These are phyloP conservation scores for Willaertia magna DNA, from an alignment of 208 protist genomes.

Conservation along the genomic window DNA sequence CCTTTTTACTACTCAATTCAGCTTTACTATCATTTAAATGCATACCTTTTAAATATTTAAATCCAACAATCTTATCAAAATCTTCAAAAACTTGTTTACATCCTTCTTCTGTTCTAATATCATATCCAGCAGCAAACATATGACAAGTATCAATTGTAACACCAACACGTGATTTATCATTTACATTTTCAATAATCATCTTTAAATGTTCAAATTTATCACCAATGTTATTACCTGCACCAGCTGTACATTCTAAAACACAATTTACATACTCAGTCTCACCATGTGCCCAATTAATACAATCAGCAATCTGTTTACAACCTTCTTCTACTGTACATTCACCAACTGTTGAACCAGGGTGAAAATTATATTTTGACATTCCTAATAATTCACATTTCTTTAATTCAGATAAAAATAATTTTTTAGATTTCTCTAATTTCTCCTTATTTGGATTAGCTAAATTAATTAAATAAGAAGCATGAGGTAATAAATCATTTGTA, in stretches of 20 bases:
- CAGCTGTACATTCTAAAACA: conserved; percentile 32
- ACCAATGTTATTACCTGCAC: conserved; percentile 22
- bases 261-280: conserved; percentile 10
- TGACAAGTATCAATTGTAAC: conserved; percentile 42
- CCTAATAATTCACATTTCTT: conserved; percentile 27
- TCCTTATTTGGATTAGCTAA: neutral
- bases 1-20: neutral
- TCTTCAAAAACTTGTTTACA: conserved; percentile 11
- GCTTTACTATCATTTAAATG: conserved; percentile 37
- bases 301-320: conserved; percentile 12
- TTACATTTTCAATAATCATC: conserved; percentile 27
- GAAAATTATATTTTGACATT: conserved; percentile 25
- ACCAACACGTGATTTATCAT: conserved; percentile 28
- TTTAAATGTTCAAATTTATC: conserved; percentile 30
- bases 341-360: conserved; percentile 29
- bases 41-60: conserved; percentile 31
- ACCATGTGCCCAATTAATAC: conserved; percentile 22
- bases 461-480: conserved; percentile 32
- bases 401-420: conserved; percentile 25
- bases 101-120: conserved; percentile 16
- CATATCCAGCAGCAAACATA: conserved; percentile 37
- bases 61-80: conserved; percentile 35
- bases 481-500: conserved; percentile 16
- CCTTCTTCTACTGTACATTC: neutral
- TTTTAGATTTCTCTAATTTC: conserved; percentile 20